phyloP scores from a whole-genome alignment of 2,329 filamentous ascomycete species.

The Fusarium xylarioides region DNA sequence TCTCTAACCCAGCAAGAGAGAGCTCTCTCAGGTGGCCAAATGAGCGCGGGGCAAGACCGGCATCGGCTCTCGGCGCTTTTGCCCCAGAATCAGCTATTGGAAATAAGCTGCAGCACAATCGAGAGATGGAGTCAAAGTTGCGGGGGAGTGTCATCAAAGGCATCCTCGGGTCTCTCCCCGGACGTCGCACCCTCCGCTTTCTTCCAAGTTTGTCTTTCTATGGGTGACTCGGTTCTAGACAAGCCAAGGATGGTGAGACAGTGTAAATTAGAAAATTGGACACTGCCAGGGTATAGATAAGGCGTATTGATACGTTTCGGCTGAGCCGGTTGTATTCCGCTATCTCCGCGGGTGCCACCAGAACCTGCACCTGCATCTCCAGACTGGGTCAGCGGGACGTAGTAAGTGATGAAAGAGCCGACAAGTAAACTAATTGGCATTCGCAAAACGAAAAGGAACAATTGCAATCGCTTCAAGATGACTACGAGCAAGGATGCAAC shows the following conservation, averaged over 20 bases:
- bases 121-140: background rate
- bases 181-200: background rate
- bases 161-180: background rate
- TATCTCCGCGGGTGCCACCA: background rate
- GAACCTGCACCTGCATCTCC: background rate
- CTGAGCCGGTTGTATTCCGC: background rate
- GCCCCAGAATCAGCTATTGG: background rate
- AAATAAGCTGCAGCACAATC: background rate
- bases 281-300: background rate
- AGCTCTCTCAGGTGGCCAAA: background rate
- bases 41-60: background rate
- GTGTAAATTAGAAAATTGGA: background rate
- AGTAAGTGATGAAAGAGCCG: background rate
- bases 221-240: background rate
- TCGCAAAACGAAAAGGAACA: background rate
- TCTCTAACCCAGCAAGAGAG: no score
- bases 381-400: background rate
- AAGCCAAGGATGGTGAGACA: no score
- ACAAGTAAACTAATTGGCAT: background rate
- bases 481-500: rapidly evolving
- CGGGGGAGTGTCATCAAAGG: background rate
- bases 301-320: background rate
- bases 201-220: background rate
- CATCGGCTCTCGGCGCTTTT: background rate
- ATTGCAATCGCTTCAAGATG: background rate